These are phyloP conservation scores for Fusarium buharicum DNA, from an alignment of 2,329 filamentous ascomycete species.

Conservation along the genomic window DNA sequence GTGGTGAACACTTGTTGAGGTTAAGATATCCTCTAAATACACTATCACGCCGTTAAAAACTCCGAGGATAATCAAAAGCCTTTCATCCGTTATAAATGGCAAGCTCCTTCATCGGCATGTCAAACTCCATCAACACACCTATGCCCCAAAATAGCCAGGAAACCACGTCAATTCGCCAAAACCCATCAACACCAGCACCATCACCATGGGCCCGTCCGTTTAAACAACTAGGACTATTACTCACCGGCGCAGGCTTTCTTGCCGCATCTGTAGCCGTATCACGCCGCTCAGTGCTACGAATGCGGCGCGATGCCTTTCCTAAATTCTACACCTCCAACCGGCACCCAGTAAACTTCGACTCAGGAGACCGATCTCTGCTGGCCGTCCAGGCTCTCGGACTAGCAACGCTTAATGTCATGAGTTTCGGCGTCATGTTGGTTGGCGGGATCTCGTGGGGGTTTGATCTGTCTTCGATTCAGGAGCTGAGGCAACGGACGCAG, in stretches of 20 bases:
- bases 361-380: conserved; percentile 62
- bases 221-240: conserved; percentile 75
- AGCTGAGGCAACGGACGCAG: conserved; percentile 67
- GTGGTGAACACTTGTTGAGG: not conserved
- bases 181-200: conserved; percentile 21
- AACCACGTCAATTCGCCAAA: conserved; percentile 29
- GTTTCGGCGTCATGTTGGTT: conserved; percentile 76
- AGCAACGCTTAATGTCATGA: conserved; percentile 86
- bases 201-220: conserved; percentile 57
- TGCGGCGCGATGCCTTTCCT: conserved; percentile 70
- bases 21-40: not conserved
- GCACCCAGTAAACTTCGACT: conserved; percentile 41
- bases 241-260: conserved; percentile 80
- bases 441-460: conserved; percentile 82
- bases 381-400: conserved; percentile 85
- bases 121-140: conserved; percentile 24
- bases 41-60: not conserved
- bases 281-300: conserved; percentile 73
- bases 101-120: conserved; percentile 31
- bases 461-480: conserved; percentile 76
- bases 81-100: conserved; percentile 31
- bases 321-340: conserved; percentile 76
- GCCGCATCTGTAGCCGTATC: conserved; percentile 76
- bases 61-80: not conserved
- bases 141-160: conserved; percentile 9